These are phyloP conservation scores for Boletus pseudo-olivaceus DNA, from an alignment of 768 basidiomycete species.

Conservation along the genomic window DNA sequence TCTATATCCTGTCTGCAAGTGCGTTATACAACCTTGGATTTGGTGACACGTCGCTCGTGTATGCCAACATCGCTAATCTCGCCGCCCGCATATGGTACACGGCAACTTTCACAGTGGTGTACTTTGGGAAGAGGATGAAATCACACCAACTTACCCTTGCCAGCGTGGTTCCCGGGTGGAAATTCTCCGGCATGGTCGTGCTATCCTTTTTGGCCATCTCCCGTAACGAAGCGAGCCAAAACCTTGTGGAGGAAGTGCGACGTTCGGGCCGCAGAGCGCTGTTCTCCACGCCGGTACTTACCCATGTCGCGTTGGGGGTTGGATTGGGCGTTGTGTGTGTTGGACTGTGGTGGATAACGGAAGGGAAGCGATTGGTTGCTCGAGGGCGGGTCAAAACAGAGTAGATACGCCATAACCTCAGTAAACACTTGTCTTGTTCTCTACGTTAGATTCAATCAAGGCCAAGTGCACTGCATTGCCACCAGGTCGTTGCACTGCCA, in stretches of 20 bases:
- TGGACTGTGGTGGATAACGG: slow-evolving; percentile 30
- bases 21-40: slow-evolving; percentile 43
- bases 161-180: slow-evolving; percentile 25
- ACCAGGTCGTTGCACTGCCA: slow-evolving; percentile 14
- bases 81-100: slow-evolving; percentile 61
- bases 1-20: slow-evolving; percentile 59
- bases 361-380: slow-evolving; percentile 22
- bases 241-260: slow-evolving; percentile 12
- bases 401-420: slow-evolving; percentile 1
- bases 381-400: slow-evolving; percentile 20
- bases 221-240: slow-evolving; percentile 13
- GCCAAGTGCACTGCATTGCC: not conserved
- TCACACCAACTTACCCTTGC: slow-evolving; percentile 12
- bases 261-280: slow-evolving; percentile 17
- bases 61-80: slow-evolving; percentile 71
- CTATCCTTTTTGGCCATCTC: slow-evolving; percentile 26
- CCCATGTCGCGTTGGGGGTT: slow-evolving; percentile 26
- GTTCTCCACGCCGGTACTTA: slow-evolving; percentile 18
- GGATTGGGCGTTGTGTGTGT: slow-evolving; percentile 25
- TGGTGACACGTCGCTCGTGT: slow-evolving; percentile 70
- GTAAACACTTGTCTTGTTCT: not conserved
- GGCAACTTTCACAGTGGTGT: slow-evolving; percentile 44
- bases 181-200: slow-evolving; percentile 19
- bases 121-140: slow-evolving; percentile 36
- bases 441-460: not conserved